These are phyloP conservation scores for Fusarium euwallaceae DNA, from an alignment of 2,329 filamentous ascomycete species.

Conservation along the genomic window DNA sequence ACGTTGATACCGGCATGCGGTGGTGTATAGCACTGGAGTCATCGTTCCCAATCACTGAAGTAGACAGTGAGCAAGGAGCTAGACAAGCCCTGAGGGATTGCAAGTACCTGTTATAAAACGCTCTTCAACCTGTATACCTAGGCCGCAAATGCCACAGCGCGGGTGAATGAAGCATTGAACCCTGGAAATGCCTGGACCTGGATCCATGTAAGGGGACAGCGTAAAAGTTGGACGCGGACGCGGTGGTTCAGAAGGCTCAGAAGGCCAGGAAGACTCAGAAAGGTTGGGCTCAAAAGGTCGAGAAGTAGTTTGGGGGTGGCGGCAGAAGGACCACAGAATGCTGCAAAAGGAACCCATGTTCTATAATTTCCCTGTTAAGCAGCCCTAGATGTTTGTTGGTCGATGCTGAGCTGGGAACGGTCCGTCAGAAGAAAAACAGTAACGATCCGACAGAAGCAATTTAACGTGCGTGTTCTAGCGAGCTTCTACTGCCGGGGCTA, in stretches of 20 bases:
- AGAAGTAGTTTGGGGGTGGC: conserved; percentile 2
- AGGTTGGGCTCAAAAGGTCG: neutral
- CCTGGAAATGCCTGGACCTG: too few species aligned
- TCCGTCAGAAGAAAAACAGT: conserved; percentile 7
- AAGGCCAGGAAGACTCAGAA: neutral
- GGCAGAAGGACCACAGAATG: neutral
- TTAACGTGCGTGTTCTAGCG: conserved; percentile 45
- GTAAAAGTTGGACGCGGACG: neutral
- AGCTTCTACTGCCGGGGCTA: conserved; percentile 44
- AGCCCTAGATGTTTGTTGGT: conserved; percentile 11
- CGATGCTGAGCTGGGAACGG: conserved; percentile 23
- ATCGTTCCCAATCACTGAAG: conserved; percentile 1
- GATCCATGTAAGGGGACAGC: neutral
- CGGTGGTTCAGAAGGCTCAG: neutral
- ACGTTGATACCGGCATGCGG: neutral
- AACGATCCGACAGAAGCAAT: conserved; percentile 36
- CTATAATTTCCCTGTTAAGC: neutral
- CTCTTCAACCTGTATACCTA: neutral
- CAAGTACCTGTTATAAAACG: neutral
- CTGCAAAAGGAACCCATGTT: neutral
- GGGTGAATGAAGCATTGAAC: neutral
- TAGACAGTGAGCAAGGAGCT: neutral
- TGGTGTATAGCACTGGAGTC: conserved; percentile 6
- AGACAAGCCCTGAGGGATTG: neutral
- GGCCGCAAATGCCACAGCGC: conserved; percentile 9